These are phyloP conservation scores for Meira nashicola DNA, from an alignment of 1,284 basidiomycete species.

Conservation along the genomic window DNA sequence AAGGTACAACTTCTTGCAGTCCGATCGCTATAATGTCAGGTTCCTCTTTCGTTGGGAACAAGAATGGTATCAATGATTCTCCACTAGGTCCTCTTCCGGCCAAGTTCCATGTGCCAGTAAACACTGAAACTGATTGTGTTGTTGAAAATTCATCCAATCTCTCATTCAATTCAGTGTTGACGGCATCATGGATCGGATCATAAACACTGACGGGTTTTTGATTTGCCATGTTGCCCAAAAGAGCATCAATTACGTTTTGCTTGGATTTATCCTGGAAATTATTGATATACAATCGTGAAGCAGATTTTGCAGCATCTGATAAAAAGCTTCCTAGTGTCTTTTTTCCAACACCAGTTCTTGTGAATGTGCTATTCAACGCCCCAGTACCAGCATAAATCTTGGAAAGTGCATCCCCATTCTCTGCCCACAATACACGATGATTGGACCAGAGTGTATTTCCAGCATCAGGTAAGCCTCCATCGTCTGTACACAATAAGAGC, in stretches of 20 bases:
- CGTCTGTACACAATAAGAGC: conserved; percentile 26
- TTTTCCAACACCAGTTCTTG: conserved; percentile 72
- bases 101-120: conserved; percentile 91
- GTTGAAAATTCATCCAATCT: conserved; percentile 78
- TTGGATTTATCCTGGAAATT: conserved; percentile 96
- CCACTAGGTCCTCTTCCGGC: conserved; percentile 71
- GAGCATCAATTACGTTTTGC: conserved; percentile 89
- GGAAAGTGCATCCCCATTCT: conserved; percentile 51
- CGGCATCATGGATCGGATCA: conserved; percentile 86
- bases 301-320: conserved; percentile 91
- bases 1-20: conserved; percentile 95
- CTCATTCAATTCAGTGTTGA: conserved; percentile 58
- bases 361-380: conserved; percentile 89
- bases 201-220: conserved; percentile 85
- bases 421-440: conserved; percentile 89
- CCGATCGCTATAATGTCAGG: conserved; percentile 55
- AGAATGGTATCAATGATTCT: conserved; percentile 81
- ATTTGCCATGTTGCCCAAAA: conserved; percentile 83
- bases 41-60: conserved; percentile 63
- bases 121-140: conserved; percentile 68
- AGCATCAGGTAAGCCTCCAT: background rate
- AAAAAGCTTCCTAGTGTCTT: conserved; percentile 63
- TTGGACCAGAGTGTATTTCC: conserved; percentile 67
- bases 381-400: conserved; percentile 96
- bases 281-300: conserved; percentile 76